phyloP scores from a whole-genome alignment of 1,284 basidiomycete species.

The Paramarasmius palmivorus region DNA sequence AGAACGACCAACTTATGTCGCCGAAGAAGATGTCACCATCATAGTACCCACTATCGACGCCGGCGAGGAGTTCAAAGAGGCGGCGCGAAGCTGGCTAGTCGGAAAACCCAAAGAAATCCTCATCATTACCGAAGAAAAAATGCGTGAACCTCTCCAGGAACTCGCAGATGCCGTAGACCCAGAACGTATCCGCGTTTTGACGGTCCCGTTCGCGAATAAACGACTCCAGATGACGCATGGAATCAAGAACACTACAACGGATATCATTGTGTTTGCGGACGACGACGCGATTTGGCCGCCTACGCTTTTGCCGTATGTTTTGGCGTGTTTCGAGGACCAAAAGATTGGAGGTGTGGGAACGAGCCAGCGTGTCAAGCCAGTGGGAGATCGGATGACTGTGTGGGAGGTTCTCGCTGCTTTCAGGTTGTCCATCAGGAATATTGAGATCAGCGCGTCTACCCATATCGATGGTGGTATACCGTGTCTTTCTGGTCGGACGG shows the following conservation, averaged over 20 bases:
- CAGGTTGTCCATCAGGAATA: slow-evolving; percentile 88
- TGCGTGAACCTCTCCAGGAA: slow-evolving; percentile 83
- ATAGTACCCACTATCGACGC: slow-evolving; percentile 95
- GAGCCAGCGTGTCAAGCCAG: slow-evolving; percentile 83
- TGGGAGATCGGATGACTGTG: slow-evolving; percentile 79
- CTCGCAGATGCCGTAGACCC: slow-evolving; percentile 87
- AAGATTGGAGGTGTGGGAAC: slow-evolving; percentile 91
- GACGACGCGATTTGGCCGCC: slow-evolving; percentile 96
- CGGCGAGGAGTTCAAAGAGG: slow-evolving; percentile 92
- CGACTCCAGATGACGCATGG: slow-evolving; percentile 91
- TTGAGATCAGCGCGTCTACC: slow-evolving; percentile 85
- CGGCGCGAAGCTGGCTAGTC: slow-evolving; percentile 86
- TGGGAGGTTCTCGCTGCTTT: slow-evolving; percentile 95
- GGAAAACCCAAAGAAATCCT: slow-evolving; percentile 91
- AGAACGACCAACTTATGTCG: slow-evolving; percentile 85
- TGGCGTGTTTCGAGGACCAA: slow-evolving; percentile 93
- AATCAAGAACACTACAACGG: slow-evolving; percentile 85
- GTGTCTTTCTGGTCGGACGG: slow-evolving; percentile 89
- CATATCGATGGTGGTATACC: slow-evolving; percentile 92
- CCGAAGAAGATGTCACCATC: slow-evolving; percentile 90
- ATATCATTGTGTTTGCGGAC: slow-evolving; percentile 95
- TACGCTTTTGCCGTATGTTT: slow-evolving; percentile 79
- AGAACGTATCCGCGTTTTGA: slow-evolving; percentile 79
- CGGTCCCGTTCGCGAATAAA: slow-evolving; percentile 92
- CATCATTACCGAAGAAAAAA: slow-evolving; percentile 92